Conservation (phyloP, 257 asterid genomes). For the Cinchona pubescens region DNA sequence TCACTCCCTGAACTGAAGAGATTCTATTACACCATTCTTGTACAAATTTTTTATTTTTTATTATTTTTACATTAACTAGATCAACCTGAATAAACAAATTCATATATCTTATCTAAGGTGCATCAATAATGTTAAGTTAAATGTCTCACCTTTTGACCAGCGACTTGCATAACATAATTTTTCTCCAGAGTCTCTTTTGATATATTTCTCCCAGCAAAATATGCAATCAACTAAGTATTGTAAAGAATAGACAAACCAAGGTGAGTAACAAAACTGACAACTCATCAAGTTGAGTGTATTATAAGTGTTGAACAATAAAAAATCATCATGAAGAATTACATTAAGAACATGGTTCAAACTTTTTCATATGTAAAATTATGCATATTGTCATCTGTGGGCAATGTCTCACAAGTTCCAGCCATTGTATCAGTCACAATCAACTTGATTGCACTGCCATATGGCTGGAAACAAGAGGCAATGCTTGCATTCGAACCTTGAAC, state of each 20-base stretch:
- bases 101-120: neutral
- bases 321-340: neutral
- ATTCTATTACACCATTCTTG: neutral
- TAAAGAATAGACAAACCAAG: neutral
- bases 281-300: neutral
- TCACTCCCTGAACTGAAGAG: neutral
- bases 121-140: neutral
- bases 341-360: neutral
- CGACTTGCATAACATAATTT: slow-evolving; percentile 67
- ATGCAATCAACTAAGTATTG: slow-evolving; percentile 49
- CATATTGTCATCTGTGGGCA: neutral
- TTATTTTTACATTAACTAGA: neutral
- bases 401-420: neutral
- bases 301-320: too few relatives aligned
- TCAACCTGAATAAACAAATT: neutral
- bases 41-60: too few relatives aligned
- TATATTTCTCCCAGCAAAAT: slow-evolving; percentile 72
- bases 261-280: neutral
- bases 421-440: neutral
- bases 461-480: neutral
- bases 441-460: neutral
- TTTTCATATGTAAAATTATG: neutral
- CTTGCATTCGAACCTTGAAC: neutral
- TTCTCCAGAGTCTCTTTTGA: slow-evolving; percentile 61
- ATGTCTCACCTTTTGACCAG: slow-evolving; percentile 50